Percentiles rank a stretch among this genome's conserved stretches.
phyloP scores from a whole-genome alignment of 2,329 filamentous ascomycete genomes.

The Drechslerella stenobrocha region DNA sequence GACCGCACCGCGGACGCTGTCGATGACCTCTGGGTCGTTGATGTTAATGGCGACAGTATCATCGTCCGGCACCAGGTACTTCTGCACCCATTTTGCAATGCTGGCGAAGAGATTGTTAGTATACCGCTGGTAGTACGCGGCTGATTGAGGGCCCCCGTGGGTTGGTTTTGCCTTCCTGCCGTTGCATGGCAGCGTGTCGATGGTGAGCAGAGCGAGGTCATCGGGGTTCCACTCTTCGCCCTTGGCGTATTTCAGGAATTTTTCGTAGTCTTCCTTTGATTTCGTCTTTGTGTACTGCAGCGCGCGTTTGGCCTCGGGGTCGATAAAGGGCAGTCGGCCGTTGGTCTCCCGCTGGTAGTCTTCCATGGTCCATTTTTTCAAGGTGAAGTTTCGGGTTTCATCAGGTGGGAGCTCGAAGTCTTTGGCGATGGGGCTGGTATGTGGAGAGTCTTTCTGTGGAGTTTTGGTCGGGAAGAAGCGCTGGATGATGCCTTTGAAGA shows the following conservation, averaged over 20 bases:
- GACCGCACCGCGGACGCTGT: slow-evolving; percentile 11
- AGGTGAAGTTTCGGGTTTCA: slow-evolving; percentile 15
- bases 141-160: slow-evolving; percentile 19
- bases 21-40: neutral
- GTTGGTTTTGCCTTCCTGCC: slow-evolving; percentile 25
- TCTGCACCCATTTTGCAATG: slow-evolving; percentile 26
- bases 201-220: slow-evolving; percentile 29
- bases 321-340: slow-evolving; percentile 34
- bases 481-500: neutral
- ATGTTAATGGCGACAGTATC: slow-evolving; percentile 10
- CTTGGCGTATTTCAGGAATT: slow-evolving; percentile 10
- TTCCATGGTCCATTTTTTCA: slow-evolving; percentile 16
- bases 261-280: slow-evolving; percentile 3
- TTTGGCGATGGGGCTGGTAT: neutral
- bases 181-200: slow-evolving; percentile 25
- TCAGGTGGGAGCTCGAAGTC: slow-evolving; percentile 1
- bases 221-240: slow-evolving; percentile 25
- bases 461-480: neutral
- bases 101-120: slow-evolving; percentile 25
- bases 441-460: neutral
- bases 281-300: neutral
- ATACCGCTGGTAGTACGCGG: slow-evolving; percentile 18
- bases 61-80: slow-evolving; percentile 20
- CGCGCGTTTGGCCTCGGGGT: slow-evolving; percentile 21
- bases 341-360: slow-evolving; percentile 14